Base-by-base conservation (phyloP, 2,329 filamentous ascomycete species). In the Xylaria multiplex region DNA sequence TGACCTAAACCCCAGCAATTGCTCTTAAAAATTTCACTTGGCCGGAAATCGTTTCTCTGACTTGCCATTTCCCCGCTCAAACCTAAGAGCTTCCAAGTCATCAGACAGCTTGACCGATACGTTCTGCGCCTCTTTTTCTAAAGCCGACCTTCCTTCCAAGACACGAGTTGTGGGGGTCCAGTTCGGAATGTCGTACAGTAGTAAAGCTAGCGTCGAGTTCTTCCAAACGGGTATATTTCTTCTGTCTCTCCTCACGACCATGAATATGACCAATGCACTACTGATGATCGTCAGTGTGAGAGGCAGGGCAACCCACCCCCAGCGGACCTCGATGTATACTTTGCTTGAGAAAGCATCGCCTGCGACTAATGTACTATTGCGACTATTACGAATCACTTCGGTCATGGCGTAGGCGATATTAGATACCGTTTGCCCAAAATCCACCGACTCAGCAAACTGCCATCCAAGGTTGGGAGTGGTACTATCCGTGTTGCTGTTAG, bases 311-410 rank as follows among this genome's bases (percentile, higher is more conserved):
- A 69, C 14, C 66, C 66, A 69, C 16, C 40, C 57, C 56, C 59
- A 69, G 30, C 53, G 59, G 16, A 69, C 61, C 16, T 61, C 35
- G 40, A 69, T 66, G 22, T 59, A 69, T 6, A 60, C 61, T 45
- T 49, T 37, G 0, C 40, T 55, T 14, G 27, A 43, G 19, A 59
- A 45, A 14, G 64, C 59, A 11, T 40, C 9, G 2, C 43, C 64
- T 9, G 27, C 6, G 24, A 49, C 19, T 3, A 32, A 14, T 11
- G 63, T 66, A n/a, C 56, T 65, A 30, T 65, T 62, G 49, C 37
- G 62, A n/a, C 27, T 27, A 27, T 27, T 27, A 5, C 27, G 27
- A 27, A 27, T 27, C 27, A 27, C 27, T 27, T 27, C 27, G 27
- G 27, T 27, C 27, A 27, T 27, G 27, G 27, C 27, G 27, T 27